Evolutionary conservation across 176 grass and related monocot species (phyloP), one percentile per base, ranked within the genome.

Genomic region (Rhynchospora breviuscula): DNA sequence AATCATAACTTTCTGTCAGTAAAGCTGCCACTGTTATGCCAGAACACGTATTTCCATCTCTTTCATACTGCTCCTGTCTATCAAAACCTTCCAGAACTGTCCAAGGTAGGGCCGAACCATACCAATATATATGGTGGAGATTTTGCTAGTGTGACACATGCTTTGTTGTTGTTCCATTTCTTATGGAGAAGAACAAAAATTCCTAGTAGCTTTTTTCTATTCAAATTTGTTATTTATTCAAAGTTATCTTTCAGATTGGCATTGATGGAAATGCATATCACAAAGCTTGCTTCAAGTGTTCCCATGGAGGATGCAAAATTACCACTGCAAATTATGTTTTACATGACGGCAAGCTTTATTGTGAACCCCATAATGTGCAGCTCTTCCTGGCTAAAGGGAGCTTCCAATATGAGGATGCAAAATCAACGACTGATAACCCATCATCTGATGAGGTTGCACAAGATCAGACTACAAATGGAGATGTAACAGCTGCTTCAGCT

Each of bases 321-420:
- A 93, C 63, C 66, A 85, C 93, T 75, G 92, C 93, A 13, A 99
- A 96, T 83, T 69, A 91, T 87, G 35, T 99, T 17, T 81, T 91
- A 3, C 97, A 99, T 57, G 97, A 99, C 33, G 86, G 93, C 67
- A 93, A 90, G 83, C 91, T 99, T 85, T 96, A 99, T 70, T 99
- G 97, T 85, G 94, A 93, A 83, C 90, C 90, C 71, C 93, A 98
- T 35, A 92, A 98, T 83, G 88, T 91, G 88, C 97, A 99, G 51
- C 80, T 99, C 63, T 93, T 99, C 83, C 88, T 96, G 91, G 89
- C 88, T 63, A 99, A 93, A 78, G 96, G 97, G 79, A 92, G 91
- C 67, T 98, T 98, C 80, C 88, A 87, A 71, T 91, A 94, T 53
- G 86, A 93, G 59, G 91, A 97, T 82, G 72, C 78, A 1, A 88